Percentiles rank a stretch among this genome's conserved stretches.
These are phyloP conservation scores for Suhomyces sp. DNA, from an alignment of 805 yeast species.

Conservation along the genomic window DNA sequence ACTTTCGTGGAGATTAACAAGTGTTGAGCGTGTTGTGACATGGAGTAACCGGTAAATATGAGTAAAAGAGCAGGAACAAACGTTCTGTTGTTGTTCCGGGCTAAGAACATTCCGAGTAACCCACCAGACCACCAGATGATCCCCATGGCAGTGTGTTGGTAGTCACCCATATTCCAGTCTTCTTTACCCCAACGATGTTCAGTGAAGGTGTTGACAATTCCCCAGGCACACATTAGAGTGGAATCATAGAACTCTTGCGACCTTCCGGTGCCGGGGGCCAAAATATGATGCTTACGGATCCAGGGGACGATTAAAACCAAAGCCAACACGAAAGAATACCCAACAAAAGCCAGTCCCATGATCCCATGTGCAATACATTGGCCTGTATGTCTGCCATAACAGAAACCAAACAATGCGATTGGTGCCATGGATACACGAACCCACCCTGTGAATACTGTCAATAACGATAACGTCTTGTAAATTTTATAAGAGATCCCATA, in stretches of 20 bases:
- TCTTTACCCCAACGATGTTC: slow-evolving; percentile 94
- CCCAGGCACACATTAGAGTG: slow-evolving; percentile 80
- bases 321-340: slow-evolving; percentile 71
- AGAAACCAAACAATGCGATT: slow-evolving; percentile 82
- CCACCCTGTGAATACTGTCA: slow-evolving; percentile 64
- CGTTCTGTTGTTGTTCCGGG: slow-evolving; percentile 59
- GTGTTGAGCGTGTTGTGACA: slow-evolving; percentile 85
- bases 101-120: slow-evolving; percentile 72
- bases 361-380: slow-evolving; percentile 97
- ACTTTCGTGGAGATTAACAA: slow-evolving; percentile 79
- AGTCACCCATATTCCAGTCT: slow-evolving; percentile 89
- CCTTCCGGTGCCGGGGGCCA: slow-evolving; percentile 12
- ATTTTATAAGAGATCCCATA: slow-evolving; percentile 28
- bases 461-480: slow-evolving; percentile 47
- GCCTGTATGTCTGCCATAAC: slow-evolving; percentile 80
- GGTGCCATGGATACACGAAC: slow-evolving; percentile 79
- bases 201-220: slow-evolving; percentile 90
- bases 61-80: slow-evolving; percentile 80
- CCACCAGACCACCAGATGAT: slow-evolving; percentile 97
- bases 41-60: slow-evolving; percentile 89
- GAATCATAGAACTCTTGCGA: slow-evolving; percentile 89
- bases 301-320: slow-evolving; percentile 72
- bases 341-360: slow-evolving; percentile 87
- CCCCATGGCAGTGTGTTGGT: slow-evolving; percentile 96
- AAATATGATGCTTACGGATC: slow-evolving; percentile 48